These are phyloP conservation scores for Hanseniaspora vineae DNA, from an alignment of 805 yeast genomes.

Conservation along the genomic window DNA sequence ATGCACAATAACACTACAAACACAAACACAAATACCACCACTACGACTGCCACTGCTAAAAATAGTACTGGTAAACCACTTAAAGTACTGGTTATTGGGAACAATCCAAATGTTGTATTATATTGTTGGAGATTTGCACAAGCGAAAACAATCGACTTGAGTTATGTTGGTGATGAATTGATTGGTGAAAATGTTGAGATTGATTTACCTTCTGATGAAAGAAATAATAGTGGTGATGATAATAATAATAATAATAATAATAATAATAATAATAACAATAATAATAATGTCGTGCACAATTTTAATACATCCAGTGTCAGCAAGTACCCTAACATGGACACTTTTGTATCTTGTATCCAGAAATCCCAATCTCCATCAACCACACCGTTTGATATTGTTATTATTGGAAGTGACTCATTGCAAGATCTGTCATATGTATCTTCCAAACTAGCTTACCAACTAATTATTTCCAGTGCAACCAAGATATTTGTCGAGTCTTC, in stretches of 20 bases:
- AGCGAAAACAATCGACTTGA: conserved; percentile 23
- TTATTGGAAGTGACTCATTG: conserved; percentile 35
- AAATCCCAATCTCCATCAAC: too few species aligned
- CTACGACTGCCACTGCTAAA: neutral
- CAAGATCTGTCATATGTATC: conserved; percentile 38
- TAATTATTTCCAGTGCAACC: conserved; percentile 28
- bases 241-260: too few species aligned
- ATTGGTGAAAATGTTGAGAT: neutral
- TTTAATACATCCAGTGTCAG: neutral
- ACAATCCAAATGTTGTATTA: conserved; percentile 19
- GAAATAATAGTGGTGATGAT: too few species aligned
- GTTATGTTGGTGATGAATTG: conserved; percentile 18
- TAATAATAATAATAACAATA: too few species aligned
- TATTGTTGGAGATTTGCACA: conserved; percentile 22
- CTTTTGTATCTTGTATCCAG: conserved; percentile 8
- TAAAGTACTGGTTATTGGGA: conserved; percentile 19
- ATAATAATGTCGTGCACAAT: neutral
- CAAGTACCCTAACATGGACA: conserved; percentile 7
- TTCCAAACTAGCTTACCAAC: conserved; percentile 24
- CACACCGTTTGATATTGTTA: conserved; percentile 29
- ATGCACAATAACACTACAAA: neutral
- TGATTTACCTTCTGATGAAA: neutral
- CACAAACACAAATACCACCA: neutral
- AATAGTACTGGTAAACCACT: conserved; percentile 5
- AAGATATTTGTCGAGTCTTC: conserved; percentile 54